Conservation (phyloP, 78 protist genomes). For the Trichosphaerium sp. region DNA sequence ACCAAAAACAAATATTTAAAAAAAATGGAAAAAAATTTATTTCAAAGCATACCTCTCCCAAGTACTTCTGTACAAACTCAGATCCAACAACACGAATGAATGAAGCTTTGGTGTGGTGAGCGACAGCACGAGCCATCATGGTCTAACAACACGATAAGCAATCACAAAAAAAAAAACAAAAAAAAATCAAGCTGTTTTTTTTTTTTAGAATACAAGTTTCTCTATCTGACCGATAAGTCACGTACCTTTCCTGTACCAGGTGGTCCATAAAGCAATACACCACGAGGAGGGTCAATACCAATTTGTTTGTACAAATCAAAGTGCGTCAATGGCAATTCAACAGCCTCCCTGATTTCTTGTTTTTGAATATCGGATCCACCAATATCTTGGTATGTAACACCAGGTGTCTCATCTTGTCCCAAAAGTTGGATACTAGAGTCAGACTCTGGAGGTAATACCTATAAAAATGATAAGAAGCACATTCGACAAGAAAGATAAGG, state of each 20-base stretch:
- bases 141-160: too few relatives aligned
- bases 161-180: too few relatives aligned
- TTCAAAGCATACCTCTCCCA: too few relatives aligned
- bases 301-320: constrained; percentile 84
- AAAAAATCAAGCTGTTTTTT: too few relatives aligned
- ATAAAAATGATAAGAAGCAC: constrained; percentile 91
- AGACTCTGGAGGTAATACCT: constrained; percentile 96
- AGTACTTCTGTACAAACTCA: constrained; percentile 99
- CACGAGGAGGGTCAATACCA: constrained; percentile 99
- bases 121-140: constrained; percentile 98
- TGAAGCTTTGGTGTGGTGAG: constrained; percentile 98
- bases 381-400: constrained; percentile 40
- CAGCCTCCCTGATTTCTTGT: constrained; percentile 99
- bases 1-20: too few relatives aligned
- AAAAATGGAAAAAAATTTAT: too few relatives aligned
- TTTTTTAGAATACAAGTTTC: too few relatives aligned
- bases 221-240: constrained; percentile 2
- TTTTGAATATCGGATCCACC: constrained; percentile 99
- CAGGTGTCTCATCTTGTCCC: constrained; percentile 63
- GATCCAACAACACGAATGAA: constrained; percentile 96
- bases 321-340: constrained; percentile 97
- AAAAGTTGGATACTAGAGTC: constrained; percentile 89
- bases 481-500: too few relatives aligned
- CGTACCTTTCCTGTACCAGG: constrained; percentile 88
- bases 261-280: constrained; percentile 98